Percentiles rank a stretch among this genome's conserved stretches.
Conservation (phyloP, 805 yeast species). For the Candida piceae region DNA sequence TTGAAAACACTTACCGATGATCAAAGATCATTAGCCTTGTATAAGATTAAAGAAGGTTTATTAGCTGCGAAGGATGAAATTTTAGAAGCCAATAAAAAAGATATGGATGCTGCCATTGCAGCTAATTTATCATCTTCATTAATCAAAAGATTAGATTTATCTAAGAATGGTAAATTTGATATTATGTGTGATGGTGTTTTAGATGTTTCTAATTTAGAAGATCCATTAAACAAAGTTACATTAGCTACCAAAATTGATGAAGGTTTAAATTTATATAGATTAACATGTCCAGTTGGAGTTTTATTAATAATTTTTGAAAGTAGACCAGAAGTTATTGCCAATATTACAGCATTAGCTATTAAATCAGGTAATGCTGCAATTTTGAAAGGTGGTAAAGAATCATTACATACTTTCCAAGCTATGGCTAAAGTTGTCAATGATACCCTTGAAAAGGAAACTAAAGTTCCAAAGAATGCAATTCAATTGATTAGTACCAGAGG, state of each 20-base stretch:
- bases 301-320: slow-evolving; percentile 89
- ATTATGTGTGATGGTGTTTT: slow-evolving; percentile 90
- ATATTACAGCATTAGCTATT: slow-evolving; percentile 90
- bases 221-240: slow-evolving; percentile 88
- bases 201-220: slow-evolving; percentile 84
- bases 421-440: slow-evolving; percentile 68
- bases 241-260: slow-evolving; percentile 84
- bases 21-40: slow-evolving; percentile 67
- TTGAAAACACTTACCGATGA: slow-evolving; percentile 74
- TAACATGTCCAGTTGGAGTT: slow-evolving; percentile 94
- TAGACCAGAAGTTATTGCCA: slow-evolving; percentile 98
- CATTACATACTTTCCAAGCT: slow-evolving; percentile 74
- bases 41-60: slow-evolving; percentile 67
- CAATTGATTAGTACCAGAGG: slow-evolving; percentile 87
- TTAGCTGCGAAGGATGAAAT: slow-evolving; percentile 54
- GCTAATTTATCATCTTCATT: slow-evolving; percentile 63
- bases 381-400: slow-evolving; percentile 95
- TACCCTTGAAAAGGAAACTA: slow-evolving; percentile 51
- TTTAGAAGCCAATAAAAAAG: slow-evolving; percentile 67
- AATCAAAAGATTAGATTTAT: slow-evolving; percentile 78
- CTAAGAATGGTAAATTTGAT: slow-evolving; percentile 80
- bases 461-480: slow-evolving; percentile 75
- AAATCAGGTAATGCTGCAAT: slow-evolving; percentile 97
- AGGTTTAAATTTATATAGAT: slow-evolving; percentile 74
- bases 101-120: slow-evolving; percentile 64